phyloP scores from a whole-genome alignment of 2,329 filamentous ascomycete genomes.

The Daldinia sp. region DNA sequence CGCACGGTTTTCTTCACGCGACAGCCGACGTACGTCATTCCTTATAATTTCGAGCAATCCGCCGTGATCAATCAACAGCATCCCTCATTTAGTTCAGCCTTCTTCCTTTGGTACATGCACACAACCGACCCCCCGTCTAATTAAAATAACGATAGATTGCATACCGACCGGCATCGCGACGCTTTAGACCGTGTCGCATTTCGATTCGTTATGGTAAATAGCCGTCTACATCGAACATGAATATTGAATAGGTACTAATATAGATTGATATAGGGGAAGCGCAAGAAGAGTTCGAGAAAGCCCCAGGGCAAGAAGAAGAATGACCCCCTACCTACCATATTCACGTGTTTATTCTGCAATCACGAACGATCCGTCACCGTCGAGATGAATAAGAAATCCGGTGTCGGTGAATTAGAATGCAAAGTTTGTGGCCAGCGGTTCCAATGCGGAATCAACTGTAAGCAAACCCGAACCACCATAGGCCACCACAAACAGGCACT shows the following conservation, averaged over 20 bases:
- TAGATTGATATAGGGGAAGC: constrained; percentile 71
- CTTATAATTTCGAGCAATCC: constrained; percentile 7
- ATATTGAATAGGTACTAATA: neutral
- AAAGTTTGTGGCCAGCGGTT: constrained; percentile 94
- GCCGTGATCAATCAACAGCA: constrained; percentile 6
- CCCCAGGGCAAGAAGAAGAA: constrained; percentile 82
- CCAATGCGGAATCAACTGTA: constrained; percentile 92
- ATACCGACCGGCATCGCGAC: neutral
- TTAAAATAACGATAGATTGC: neutral
- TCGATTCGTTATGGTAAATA: constrained; percentile 38
- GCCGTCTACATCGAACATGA: neutral
- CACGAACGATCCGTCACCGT: constrained; percentile 92
- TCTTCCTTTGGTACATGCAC: neutral
- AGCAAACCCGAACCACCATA: constrained; percentile 2
- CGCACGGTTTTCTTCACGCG: neutral
- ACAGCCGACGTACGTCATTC: constrained; percentile 3
- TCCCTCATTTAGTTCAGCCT: neutral
- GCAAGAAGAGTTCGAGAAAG: constrained; percentile 89
- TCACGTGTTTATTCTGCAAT: constrained; percentile 98
- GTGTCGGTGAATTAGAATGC: constrained; percentile 85
- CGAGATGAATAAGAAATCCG: constrained; percentile 92
- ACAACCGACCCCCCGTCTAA: neutral
- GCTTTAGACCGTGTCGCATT: neutral
- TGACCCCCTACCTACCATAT: constrained; percentile 80
- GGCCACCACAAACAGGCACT: constrained; percentile 18